A percentile compares a stretch with the other conserved stretches of the same genome.
Evolutionary conservation across 129 eudicot genomes (phyloP).

Genomic region (Chrysanthemum makinoi): DNA sequence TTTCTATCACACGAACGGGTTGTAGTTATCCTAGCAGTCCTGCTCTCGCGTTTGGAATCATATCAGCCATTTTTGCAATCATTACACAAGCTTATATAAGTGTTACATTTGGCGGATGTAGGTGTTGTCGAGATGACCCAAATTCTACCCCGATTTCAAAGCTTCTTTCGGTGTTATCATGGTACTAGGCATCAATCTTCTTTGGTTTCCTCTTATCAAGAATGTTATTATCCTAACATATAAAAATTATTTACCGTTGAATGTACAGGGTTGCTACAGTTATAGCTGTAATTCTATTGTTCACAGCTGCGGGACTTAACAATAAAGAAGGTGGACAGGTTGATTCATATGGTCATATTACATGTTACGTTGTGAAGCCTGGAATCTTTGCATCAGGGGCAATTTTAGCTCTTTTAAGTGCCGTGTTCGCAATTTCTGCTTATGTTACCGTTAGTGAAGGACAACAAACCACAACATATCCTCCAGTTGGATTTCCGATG

Average conservation of each 20-base stretch:
- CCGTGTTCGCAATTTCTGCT: constrained; percentile 10
- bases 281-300: constrained; percentile 11
- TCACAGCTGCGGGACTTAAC: constrained; percentile 15
- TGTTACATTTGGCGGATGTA: constrained; percentile 21
- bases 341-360: constrained; percentile 8
- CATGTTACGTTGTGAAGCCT: constrained; percentile 23
- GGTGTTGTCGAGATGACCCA: constrained; percentile 16
- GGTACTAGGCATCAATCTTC: constrained; percentile 14
- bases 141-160: constrained; percentile 7
- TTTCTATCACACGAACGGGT: not conserved
- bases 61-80: constrained; percentile 17
- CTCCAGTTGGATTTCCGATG: not conserved
- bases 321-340: constrained; percentile 12
- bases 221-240: not conserved
- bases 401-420: constrained; percentile 20
- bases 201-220: not conserved
- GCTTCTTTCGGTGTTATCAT: constrained; percentile 19
- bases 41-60: constrained; percentile 21
- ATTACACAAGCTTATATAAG: constrained; percentile 20
- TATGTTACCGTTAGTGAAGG: constrained; percentile 8
- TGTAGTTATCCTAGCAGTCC: constrained; percentile 35
- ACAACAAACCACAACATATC: not conserved
- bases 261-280: constrained; percentile 18
- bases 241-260: not conserved
- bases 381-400: constrained; percentile 35